Evolutionary conservation across 805 yeast genomes (phyloP).

Genomic region (Zygosaccharomyces lentus): DNA sequence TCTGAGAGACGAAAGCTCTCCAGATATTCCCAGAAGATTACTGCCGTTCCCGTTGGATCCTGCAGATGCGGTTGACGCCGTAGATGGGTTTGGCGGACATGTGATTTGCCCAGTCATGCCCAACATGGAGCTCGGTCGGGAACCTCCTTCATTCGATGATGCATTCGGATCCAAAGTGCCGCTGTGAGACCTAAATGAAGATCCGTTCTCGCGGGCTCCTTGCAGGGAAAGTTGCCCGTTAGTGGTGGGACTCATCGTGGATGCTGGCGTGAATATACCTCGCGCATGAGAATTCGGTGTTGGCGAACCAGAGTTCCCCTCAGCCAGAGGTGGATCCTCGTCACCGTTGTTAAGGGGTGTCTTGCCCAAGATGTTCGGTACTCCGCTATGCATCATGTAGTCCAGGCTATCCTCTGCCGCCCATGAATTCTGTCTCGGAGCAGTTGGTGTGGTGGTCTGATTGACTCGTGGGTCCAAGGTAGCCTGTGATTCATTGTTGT

Average conservation of each 20-base stretch:
- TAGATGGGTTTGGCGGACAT: conserved; percentile 3
- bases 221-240: background rate
- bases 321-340: conserved; percentile 9
- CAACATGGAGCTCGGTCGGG: conserved; percentile 8
- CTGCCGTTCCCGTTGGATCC: background rate
- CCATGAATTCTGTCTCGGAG: conserved; percentile 2
- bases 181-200: background rate
- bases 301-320: conserved; percentile 10
- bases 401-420: conserved; percentile 15
- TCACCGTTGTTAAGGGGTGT: conserved; percentile 17
- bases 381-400: conserved; percentile 11
- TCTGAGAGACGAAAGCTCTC: conserved; percentile 1
- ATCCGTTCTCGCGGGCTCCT: background rate
- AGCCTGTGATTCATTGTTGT: conserved; percentile 2
- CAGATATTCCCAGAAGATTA: conserved; percentile 4
- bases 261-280: conserved; percentile 8
- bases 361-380: conserved; percentile 24
- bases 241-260: background rate
- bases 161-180: conserved; percentile 5
- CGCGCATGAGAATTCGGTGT: conserved; percentile 7
- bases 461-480: conserved; percentile 24
- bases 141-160: background rate
- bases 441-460: conserved; percentile 9
- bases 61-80: background rate
- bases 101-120: conserved; percentile 14